Conservation (phyloP, 2,329 filamentous ascomycete genomes). For the Aspergillus sp. region DNA sequence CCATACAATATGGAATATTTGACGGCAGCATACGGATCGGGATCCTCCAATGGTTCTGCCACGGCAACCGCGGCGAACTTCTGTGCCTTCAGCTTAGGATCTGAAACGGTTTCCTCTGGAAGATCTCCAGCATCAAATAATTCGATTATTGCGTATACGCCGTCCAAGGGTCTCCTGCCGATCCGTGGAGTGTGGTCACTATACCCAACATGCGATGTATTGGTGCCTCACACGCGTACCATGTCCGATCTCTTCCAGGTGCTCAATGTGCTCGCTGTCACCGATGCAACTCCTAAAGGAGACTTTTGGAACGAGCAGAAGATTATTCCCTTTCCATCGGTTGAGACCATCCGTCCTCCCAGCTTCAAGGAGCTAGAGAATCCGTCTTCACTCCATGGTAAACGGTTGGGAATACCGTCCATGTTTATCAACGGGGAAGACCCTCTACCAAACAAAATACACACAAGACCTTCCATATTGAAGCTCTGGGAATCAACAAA, state of each 20-base stretch:
- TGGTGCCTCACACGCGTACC: conserved; percentile 54
- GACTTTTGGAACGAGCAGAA: conserved; percentile 59
- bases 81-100: conserved; percentile 54
- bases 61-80: conserved; percentile 53
- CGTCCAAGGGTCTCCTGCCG: conserved; percentile 54
- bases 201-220: conserved; percentile 57
- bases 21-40: conserved; percentile 57
- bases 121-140: conserved; percentile 59
- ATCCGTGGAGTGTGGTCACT: conserved; percentile 56
- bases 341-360: conserved; percentile 31
- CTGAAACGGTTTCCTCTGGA: conserved; percentile 58
- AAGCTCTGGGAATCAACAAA: conserved; percentile 34
- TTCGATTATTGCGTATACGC: conserved; percentile 56
- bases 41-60: conserved; percentile 59
- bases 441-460: conserved; percentile 32
- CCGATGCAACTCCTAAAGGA: conserved; percentile 43
- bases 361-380: conserved; percentile 35
- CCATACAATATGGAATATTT: conserved; percentile 57
- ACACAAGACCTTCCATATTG: conserved; percentile 40
- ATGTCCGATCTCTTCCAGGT: conserved; percentile 53
- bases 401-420: conserved; percentile 51
- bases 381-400: conserved; percentile 39
- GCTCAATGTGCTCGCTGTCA: conserved; percentile 48
- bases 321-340: conserved; percentile 42
- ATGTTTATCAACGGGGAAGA: conserved; percentile 51